Base-by-base conservation (phyloP, 305 asterid genomes). In the Rubia balearica region DNA sequence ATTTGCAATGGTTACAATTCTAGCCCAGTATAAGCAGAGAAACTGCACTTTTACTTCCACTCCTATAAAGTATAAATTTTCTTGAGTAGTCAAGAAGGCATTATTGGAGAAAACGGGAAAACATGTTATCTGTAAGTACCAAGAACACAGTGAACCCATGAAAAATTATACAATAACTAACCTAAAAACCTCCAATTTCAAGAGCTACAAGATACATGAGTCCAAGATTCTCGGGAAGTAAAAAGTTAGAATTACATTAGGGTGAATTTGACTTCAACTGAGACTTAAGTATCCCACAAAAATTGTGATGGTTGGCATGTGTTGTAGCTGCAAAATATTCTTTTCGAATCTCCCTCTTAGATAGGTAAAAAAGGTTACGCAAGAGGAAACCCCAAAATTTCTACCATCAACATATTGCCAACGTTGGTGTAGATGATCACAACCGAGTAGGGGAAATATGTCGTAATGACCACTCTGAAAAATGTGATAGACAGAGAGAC, bases 61-160 rank as follows among this genome's bases (percentile, higher is more conserved):
- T 11, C 43, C 43, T 40, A 40, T 8, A 40, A 68, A 78, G 78
- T 63, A 78, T 76, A 81, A 80, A 75, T 64, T 77, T 27, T 79
- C 78, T 68, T 62, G 88, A 51, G 85, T 56, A 78, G 67, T 68
- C 60, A 79, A 81, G 40, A 83, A 72, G 33, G 90, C 81, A 60
- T 79, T 70, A 71, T 77, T 88, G 84, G 83, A 87, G 77, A 78
- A 84, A 72, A 89, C 81, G 48, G 95, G 91, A 33, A 89, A 75
- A 75, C 88, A 83, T 17, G 98, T 85, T 92, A 88, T 88, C 42
- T 72, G 77, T 74, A 75, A 74, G 73, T 77, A 78, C 21, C 21
- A 21, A 45, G 46, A 10, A 65, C 8, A 48, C 61, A 6, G 19
- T 13, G 2, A 65, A 56, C 10, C 24, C 70, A 62, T 62, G 46